These are phyloP conservation scores for Pseudotsuga menziesii DNA, from an alignment of 75 land plant species.

Conservation along the genomic window DNA sequence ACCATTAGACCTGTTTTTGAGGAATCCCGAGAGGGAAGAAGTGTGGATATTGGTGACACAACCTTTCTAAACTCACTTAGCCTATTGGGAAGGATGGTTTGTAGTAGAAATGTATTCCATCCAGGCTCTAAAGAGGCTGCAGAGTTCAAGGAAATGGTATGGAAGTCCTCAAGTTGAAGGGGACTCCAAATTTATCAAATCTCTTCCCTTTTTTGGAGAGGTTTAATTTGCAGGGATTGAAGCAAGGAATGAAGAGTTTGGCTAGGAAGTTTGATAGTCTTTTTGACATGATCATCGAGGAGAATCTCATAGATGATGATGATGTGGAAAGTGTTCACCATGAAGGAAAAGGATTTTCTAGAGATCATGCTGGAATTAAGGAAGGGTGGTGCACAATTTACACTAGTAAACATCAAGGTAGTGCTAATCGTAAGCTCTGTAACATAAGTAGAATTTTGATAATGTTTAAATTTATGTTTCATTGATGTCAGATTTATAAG, in stretches of 20 bases:
- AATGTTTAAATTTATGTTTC: not conserved
- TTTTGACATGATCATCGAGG: too few species aligned
- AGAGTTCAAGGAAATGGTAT: slow-evolving; percentile 5
- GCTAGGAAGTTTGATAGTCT: not conserved
- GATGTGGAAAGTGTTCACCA: too few species aligned
- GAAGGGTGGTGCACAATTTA: not conserved
- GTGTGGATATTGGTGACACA: not conserved
- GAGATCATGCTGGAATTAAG: not conserved
- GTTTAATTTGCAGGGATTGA: slow-evolving; percentile 9
- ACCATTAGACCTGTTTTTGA: not conserved
- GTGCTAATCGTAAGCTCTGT: not conserved
- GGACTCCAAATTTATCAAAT: slow-evolving; percentile 1
- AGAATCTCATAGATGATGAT: not conserved
- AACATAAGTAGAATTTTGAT: not conserved
- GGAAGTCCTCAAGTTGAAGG: not conserved
- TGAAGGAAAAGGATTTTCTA: slow-evolving; percentile 7
- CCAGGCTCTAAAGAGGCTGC: slow-evolving; percentile 4
- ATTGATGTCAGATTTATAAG: too few species aligned
- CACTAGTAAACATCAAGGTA: not conserved
- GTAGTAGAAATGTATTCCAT: not conserved
- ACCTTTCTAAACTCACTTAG: not conserved
- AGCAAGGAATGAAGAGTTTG: not conserved
- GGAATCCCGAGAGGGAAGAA: not conserved
- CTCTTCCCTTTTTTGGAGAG: slow-evolving; percentile 2
- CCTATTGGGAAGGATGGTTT: slow-evolving; percentile 5